Evolutionary conservation across 1,284 basidiomycete species (phyloP).

Genomic region (Austroboletus novae-zelandiae): DNA sequence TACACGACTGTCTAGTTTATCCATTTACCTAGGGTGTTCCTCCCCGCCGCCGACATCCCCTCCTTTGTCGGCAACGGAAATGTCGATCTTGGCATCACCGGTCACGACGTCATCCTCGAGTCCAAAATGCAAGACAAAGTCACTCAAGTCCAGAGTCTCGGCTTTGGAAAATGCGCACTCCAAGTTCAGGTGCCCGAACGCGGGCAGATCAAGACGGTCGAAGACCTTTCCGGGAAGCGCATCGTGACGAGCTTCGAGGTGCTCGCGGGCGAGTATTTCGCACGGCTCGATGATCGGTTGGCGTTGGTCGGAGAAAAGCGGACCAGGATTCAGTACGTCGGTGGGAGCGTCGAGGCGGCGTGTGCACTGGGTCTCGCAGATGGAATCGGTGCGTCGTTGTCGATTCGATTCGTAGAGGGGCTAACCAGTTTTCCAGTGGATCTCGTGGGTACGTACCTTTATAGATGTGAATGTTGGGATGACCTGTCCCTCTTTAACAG

Average conservation of each 20-base stretch:
- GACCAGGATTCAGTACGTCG: conserved; percentile 93
- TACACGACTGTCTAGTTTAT: conserved; percentile 3
- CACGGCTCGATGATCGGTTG: conserved; percentile 62
- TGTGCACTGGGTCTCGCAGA: conserved; percentile 96
- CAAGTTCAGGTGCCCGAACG: conserved; percentile 94
- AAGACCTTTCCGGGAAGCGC: conserved; percentile 86
- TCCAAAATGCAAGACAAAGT: conserved; percentile 77
- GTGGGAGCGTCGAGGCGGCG: conserved; percentile 97
- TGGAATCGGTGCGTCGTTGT: conserved; percentile 76
- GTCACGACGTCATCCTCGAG: conserved; percentile 97
- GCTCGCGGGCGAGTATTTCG: conserved; percentile 81
- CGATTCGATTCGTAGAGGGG: neutral
- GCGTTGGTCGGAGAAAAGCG: conserved; percentile 47
- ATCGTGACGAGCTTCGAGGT: conserved; percentile 95
- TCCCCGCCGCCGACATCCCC: conserved; percentile 96
- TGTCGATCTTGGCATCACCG: conserved; percentile 91
- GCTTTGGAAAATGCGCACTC: conserved; percentile 92
- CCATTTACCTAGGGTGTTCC: conserved; percentile 74
- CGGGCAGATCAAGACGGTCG: conserved; percentile 66
- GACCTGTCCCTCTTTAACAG: conserved; percentile 38
- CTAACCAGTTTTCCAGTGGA: conserved; percentile 57
- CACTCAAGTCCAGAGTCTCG: conserved; percentile 80
- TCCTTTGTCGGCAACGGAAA: conserved; percentile 98
- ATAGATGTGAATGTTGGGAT: no score
- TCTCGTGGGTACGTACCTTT: conserved; percentile 70